Conservation (phyloP, 495 filamentous ascomycete genomes). For the Xylaria flabelliformis region DNA sequence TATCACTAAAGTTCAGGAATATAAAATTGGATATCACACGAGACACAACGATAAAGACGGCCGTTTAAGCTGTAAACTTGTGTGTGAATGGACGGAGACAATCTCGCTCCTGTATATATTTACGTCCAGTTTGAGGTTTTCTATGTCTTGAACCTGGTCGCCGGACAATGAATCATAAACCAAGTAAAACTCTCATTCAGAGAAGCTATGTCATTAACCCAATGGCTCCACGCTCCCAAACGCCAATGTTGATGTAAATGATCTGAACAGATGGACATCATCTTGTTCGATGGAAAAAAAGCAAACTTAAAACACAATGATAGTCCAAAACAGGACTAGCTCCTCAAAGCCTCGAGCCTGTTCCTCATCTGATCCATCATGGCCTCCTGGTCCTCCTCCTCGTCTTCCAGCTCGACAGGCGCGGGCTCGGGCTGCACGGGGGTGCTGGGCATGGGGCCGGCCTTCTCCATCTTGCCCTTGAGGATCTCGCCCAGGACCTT, state of each 20-base stretch:
- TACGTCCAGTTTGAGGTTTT: conserved; percentile 15
- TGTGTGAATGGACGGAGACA: neutral
- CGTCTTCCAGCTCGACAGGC: conserved; percentile 66
- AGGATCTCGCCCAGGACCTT: conserved; percentile 90
- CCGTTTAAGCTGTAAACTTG: neutral
- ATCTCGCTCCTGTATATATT: conserved; percentile 32
- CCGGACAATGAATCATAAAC: conserved; percentile 12
- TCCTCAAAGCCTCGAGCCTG: conserved; percentile 87
- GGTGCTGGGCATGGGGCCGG: conserved; percentile 60
- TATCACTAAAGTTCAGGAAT: neutral
- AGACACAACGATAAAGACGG: neutral
- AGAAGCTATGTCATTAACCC: conserved; percentile 28
- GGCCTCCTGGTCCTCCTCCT: conserved; percentile 83
- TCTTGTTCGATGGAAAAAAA: neutral
- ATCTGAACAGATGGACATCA: conserved; percentile 20
- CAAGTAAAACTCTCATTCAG: conserved; percentile 24
- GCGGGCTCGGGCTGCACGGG: conserved; percentile 57
- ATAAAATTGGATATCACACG: conserved; percentile 4
- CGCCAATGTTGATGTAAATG: conserved; percentile 33
- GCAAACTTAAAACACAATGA: neutral
- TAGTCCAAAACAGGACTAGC: conserved; percentile 53
- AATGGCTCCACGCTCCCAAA: conserved; percentile 35
- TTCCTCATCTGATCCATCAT: conserved; percentile 94
- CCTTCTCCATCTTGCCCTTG: conserved; percentile 76
- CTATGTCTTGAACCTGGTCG: neutral